Conservation (phyloP, 805 yeast species). For the Metschnikowia kunwiensis region DNA sequence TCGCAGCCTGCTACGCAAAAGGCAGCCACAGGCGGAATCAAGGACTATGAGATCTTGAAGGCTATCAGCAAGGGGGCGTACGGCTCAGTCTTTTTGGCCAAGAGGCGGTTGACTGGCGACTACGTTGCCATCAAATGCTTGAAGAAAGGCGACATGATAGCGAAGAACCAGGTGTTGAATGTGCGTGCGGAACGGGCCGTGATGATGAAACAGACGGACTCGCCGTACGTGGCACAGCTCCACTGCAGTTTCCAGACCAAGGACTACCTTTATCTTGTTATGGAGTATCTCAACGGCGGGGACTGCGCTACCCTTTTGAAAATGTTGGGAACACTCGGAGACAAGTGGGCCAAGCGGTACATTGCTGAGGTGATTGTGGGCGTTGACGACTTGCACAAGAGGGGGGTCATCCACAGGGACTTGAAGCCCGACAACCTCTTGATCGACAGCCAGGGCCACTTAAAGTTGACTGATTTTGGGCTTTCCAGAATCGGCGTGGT, state of each 20-base stretch:
- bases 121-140: slow-evolving; percentile 92
- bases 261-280: slow-evolving; percentile 83
- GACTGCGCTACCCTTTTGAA: slow-evolving; percentile 86
- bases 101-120: slow-evolving; percentile 83
- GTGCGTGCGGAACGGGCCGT: slow-evolving; percentile 94
- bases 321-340: slow-evolving; percentile 78
- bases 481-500: slow-evolving; percentile 84
- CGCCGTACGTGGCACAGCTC: slow-evolving; percentile 88
- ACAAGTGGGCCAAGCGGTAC: slow-evolving; percentile 81
- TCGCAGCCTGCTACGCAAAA: slow-evolving; percentile 56
- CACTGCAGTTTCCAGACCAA: slow-evolving; percentile 85
- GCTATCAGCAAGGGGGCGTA: slow-evolving; percentile 97
- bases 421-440: slow-evolving; percentile 91
- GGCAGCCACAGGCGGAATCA: slow-evolving; percentile 64
- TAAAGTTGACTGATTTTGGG: slow-evolving; percentile 94
- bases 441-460: slow-evolving; percentile 82
- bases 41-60: slow-evolving; percentile 84
- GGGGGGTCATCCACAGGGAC: slow-evolving; percentile 92
- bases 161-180: slow-evolving; percentile 93
- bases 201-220: slow-evolving; percentile 95
- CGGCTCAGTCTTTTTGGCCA: slow-evolving; percentile 89
- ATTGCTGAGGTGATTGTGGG: slow-evolving; percentile 89
- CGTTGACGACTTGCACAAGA: slow-evolving; percentile 80
- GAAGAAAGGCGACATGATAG: slow-evolving; percentile 92
- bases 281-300: slow-evolving; percentile 97